Base-by-base conservation (phyloP, 345 rosid genomes). In the Viola odorata region DNA sequence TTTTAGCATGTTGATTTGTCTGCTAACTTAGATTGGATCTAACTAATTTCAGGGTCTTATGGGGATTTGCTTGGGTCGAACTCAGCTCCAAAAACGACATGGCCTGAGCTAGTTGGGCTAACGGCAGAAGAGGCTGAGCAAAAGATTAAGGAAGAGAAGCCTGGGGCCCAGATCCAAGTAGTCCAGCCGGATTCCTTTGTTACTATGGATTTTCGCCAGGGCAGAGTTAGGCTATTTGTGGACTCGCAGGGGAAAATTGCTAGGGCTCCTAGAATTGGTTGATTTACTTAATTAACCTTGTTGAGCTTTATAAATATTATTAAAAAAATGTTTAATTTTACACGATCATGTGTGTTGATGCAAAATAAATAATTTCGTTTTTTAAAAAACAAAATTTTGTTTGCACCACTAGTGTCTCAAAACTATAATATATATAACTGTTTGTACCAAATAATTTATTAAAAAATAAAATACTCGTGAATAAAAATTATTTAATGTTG, bases 71-170 rank as follows among this genome's bases (percentile, higher is more conserved):
- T 39, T 37, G 79, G 72, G 59, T 36, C 71, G 42, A 75, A 50
- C 55, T 12, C 65, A 32, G 52, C 42, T 6, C 6, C 44, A 7
- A 75, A 75, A 63, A 69, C 13, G 56, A 60, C 65, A n/a, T 85
- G 90, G 84, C 85, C 85, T 0, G 87, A 80, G 67, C 57, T 82
- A 45, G 82, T 80, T 10, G 90, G 85, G 8, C 50, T 73, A 15
- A 63, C 66, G 6, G 75, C 75, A 0, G 81, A 74, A 10, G 88
- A 75, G 76, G 83, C 81, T 5, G 78, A 80, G 59, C 70, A 60
- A 56, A 83, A 78, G 68, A 71, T 83, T 37, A 83, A 80, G 58
- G 75, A 83, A 64, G 80, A 78, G 10, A 69, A 61, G 58, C 69
- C 72, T 12, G 67, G 69, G 8, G 76, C 69, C 45, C 45, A 51